Evolutionary conservation across 805 yeast genomes (phyloP), one percentile per base, ranked within the genome.

Genomic region (Starmerella sp.): DNA sequence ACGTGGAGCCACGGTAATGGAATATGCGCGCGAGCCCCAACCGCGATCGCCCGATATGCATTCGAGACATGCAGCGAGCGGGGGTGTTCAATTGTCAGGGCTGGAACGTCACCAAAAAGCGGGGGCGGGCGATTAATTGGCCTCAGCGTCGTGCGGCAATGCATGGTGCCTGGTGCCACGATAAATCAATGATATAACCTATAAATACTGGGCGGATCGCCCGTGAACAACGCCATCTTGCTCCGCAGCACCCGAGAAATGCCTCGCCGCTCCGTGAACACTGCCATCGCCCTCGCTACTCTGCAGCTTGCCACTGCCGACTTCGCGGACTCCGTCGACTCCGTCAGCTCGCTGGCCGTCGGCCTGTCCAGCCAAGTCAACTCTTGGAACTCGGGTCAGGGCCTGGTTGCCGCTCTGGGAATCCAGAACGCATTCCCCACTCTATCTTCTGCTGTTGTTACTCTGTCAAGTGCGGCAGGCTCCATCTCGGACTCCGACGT

Each of bases 341-440:
- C 46, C 42, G 54, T 51, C 52, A 49, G 53, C 53, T 32, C 59
- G 32, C 48, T 51, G 31, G 61, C 59, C 31, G 34, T 52, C 32
- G 44, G 43, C 11, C 29, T 39, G 7, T 39, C 43, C 15, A 39
- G 43, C 43, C 46, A 49, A 45, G 60, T 61, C 42, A 5, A 15
- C 34, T 37, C 38, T 48, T 58, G 58, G 59, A 11, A 29, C 48
- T 34, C 53, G 9, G 55, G 42, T 14, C 47, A 54, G n/a, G 67
- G 68, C 37, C 54, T 64, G 17, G 17, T 37, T 28, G 67, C 65
- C 45, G 68, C 68, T 28, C 58, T 64, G 15, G 57, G 51, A 8
- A 39, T 39, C 29, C 43, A 39, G 5, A 39, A 39, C 13, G 43
- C 43, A 11, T 39, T 39, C 43, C 55, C 55, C 10, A 51, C 61